Base-by-base conservation (phyloP, 129 eudicot species). In the Arctium minus region DNA sequence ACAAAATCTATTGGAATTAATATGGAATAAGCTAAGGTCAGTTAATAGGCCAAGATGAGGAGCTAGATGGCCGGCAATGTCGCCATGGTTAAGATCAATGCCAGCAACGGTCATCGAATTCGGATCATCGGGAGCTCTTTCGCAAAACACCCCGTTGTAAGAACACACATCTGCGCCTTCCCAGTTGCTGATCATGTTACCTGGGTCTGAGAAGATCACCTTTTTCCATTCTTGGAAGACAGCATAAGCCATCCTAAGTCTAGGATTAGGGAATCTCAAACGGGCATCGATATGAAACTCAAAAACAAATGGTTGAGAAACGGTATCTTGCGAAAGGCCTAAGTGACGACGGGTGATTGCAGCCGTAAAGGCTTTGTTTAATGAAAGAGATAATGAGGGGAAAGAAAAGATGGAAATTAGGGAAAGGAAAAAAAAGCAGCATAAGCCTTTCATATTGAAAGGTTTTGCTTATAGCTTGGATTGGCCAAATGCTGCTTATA, bases 191-290 rank as follows among this genome's bases (percentile, higher is more conserved):
- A 91, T 72, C 30, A 89, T 79, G 78, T 88, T 85, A 0, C 39
- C 18, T 0, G 98, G 98, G 85, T 94, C 97, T 0, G 98, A 90
- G 50, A 46, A 81, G 11, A 94, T 86, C 6, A 84, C 87, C 22
- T 86, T 80, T n/a, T 92, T 94, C 92, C 91, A 90, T 46, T 92
- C 88, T 72, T 94, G 93, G 2, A 94, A 81, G 0, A 93, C 98
- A 65, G 75, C 85, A 76, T 92, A 94, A 1, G 95, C 97, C 39
- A 81, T 83, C 35, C 76, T 79, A 13, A 92, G 86, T 80, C 95
- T 86, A 7, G 84, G 76, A 64, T 92, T 94, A 22, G 88, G 82
- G 36, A 94, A 88, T 10, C 30, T 69, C 64, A 83, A 53, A 3
- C 71, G 65, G 1, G 75, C 48, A 48, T 88, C 83, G 8, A 84